Evolutionary conservation across 2,329 filamentous ascomycete species (phyloP).

Genomic region (Arthrobotrys sphaeroides): DNA sequence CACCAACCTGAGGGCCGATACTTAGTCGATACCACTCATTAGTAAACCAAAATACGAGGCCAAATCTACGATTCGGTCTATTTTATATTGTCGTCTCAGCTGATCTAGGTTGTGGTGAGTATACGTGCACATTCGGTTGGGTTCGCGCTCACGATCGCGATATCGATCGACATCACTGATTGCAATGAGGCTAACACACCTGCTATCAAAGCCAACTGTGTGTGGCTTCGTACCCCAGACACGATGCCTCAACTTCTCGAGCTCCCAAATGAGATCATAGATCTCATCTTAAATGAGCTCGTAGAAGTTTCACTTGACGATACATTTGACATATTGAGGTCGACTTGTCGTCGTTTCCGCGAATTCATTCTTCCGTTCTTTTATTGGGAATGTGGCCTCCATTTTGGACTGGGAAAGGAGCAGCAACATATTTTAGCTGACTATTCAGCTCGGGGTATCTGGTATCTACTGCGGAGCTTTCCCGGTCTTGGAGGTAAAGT

Average conservation of each 20-base stretch:
- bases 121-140: no score
- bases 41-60: no score
- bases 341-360: constrained; percentile 2
- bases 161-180: no score
- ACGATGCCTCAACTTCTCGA: not conserved
- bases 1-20: no score
- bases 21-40: no score
- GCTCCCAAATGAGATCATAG: not conserved
- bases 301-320: not conserved
- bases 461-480: not conserved
- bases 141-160: no score
- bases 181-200: no score
- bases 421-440: not conserved
- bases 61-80: no score
- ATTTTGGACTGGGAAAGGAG: not conserved
- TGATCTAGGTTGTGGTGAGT: no score
- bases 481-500: not conserved
- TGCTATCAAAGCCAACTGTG: no score
- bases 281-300: not conserved
- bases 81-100: no score
- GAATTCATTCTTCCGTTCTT: not conserved
- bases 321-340: not conserved
- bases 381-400: not conserved
- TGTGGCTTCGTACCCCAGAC: not conserved
- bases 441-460: not conserved